phyloP scores from a whole-genome alignment of 306 rosid species.

The Malus sieversii region DNA sequence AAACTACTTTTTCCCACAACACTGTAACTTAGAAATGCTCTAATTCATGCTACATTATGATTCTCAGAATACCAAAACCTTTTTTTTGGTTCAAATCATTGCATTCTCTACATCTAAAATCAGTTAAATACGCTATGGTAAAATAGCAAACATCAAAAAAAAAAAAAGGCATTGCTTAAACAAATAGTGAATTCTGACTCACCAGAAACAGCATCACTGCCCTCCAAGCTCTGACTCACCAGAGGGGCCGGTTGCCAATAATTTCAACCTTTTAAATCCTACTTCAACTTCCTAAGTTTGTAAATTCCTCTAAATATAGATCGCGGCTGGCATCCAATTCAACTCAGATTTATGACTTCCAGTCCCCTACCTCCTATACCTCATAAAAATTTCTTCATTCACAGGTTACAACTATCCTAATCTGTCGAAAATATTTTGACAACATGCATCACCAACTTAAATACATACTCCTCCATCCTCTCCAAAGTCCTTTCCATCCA shows the following conservation, averaged over 20 bases:
- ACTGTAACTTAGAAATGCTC: background rate
- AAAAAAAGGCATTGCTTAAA: background rate
- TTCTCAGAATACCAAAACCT: background rate
- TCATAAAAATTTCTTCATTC: background rate
- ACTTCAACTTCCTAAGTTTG: background rate
- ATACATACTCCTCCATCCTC: background rate
- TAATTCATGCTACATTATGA: background rate
- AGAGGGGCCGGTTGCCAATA: background rate
- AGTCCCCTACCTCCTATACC: background rate
- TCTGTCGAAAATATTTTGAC: background rate
- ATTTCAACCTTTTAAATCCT: background rate
- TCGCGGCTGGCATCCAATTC: background rate
- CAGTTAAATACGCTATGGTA: background rate
- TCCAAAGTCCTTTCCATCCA: background rate
- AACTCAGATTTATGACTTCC: background rate
- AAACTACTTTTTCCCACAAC: background rate
- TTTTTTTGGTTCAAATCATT: background rate
- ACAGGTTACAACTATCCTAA: background rate
- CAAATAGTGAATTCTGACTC: conserved; percentile 19
- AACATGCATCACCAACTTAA: background rate
- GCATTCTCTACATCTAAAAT: background rate
- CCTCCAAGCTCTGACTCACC: background rate
- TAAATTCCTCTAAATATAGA: background rate
- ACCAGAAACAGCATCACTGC: conserved; percentile 21
- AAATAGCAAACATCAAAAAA: background rate